Conservation (phyloP, 257 asterid species). For the Capsicum rhomboideum region DNA sequence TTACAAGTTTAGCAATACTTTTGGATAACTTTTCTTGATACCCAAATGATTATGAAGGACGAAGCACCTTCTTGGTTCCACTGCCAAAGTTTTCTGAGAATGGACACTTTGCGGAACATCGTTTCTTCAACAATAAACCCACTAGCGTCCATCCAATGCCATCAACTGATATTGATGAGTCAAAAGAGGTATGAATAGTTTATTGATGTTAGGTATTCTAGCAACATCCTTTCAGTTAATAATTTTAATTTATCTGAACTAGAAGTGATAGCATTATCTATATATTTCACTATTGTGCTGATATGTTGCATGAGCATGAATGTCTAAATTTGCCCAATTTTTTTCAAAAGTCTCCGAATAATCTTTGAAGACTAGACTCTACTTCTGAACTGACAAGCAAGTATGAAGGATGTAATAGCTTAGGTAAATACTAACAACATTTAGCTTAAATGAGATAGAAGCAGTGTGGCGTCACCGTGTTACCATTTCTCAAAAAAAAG, state of each 20-base stretch:
- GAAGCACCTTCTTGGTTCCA: slow-evolving; percentile 39
- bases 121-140: slow-evolving; percentile 28
- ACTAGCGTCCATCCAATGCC: slow-evolving; percentile 46
- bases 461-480: background rate
- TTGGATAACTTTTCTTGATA: background rate
- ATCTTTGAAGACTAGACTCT: background rate
- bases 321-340: background rate
- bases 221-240: background rate
- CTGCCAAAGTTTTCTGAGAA: slow-evolving; percentile 36
- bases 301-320: background rate
- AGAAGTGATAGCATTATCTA: background rate
- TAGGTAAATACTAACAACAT: background rate
- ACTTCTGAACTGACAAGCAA: background rate
- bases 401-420: background rate
- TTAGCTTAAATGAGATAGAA: background rate
- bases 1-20: background rate
- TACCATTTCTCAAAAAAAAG: too few relatives aligned
- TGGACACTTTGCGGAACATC: slow-evolving; percentile 26
- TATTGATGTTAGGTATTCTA: background rate
- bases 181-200: slow-evolving; percentile 47
- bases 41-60: slow-evolving; percentile 27
- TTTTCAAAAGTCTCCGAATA: background rate
- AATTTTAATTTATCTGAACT: background rate
- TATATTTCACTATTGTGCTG: background rate
- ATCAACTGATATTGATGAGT: slow-evolving; percentile 25